Evolutionary conservation across 306 rosid genomes (phyloP).

Genomic region (Arachis stenosperma): DNA sequence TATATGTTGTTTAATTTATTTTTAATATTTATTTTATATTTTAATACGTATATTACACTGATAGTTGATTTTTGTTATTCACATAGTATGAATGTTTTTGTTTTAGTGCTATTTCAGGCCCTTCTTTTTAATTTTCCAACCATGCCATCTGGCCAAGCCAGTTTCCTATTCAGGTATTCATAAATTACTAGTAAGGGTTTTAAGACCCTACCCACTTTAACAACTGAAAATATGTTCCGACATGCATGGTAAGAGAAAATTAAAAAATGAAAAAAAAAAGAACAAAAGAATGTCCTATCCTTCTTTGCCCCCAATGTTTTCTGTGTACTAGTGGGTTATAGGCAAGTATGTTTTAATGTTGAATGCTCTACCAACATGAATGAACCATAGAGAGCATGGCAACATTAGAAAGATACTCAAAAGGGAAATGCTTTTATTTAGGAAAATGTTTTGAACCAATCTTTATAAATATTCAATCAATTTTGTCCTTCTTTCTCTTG

Average conservation of each 20-base stretch:
- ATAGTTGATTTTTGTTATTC: too few relatives aligned
- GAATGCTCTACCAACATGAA: slow-evolving; percentile 11
- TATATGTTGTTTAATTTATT: too few relatives aligned
- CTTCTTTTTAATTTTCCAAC: background rate
- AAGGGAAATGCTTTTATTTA: background rate
- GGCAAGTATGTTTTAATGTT: background rate
- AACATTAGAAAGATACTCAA: slow-evolving; percentile 1
- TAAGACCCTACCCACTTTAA: slow-evolving; percentile 20
- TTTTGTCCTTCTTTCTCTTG: too few relatives aligned
- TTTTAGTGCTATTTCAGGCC: background rate
- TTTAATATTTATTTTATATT: too few relatives aligned
- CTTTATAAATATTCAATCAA: too few relatives aligned
- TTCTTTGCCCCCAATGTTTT: background rate
- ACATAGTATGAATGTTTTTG: too few relatives aligned
- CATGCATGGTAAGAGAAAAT: slow-evolving; percentile 35
- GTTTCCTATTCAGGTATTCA: slow-evolving; percentile 18
- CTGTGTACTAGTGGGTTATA: slow-evolving; percentile 8
- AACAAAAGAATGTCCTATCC: background rate
- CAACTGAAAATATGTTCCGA: slow-evolving; percentile 24
- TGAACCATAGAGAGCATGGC: background rate
- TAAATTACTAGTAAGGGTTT: background rate
- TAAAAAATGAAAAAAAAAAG: too few relatives aligned
- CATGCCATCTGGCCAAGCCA: background rate
- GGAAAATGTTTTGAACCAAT: too few relatives aligned
- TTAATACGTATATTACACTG: too few relatives aligned